Base-by-base conservation (phyloP, 352 stramenopile species). In the Thalassiosira oceanica region DNA sequence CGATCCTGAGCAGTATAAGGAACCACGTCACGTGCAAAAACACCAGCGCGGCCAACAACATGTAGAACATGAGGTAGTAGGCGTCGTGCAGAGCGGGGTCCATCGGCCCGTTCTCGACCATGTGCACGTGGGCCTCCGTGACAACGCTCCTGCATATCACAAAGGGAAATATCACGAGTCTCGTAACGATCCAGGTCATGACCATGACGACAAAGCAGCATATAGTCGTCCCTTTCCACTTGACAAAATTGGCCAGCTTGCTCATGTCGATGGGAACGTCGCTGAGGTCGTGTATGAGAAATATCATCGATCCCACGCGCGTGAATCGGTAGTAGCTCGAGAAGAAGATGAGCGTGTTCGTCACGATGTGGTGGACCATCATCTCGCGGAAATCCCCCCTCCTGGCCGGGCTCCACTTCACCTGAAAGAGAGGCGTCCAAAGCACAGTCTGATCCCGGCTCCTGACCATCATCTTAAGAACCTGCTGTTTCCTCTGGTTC, bases 171-270 rank as follows among this genome's bases (percentile, higher is more conserved):
- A 88, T 70, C 13, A n/a, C 44, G 16, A 92, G 58, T 28, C 85
- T 48, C 3, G 79, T 86, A 3, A 80, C 24, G 3, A 86, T 56
- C 84, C 84, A 91, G 35, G 80, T 64, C 1, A 87, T 16, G 1
- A 85, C 72, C 84, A 91, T 89, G 15, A 60, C 35, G 0, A 71
- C 57, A 66, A 91, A 91, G 37, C 79, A 89, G 41, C 72, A 23
- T 23, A 83, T 71, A 0, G 84, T 89, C 0, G 81, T 80, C 20
- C 28, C 58, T 49, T 89, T 91, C 79, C 79, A 89, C 55, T 91
- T 91, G 6, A 91, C 56, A 65, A 91, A 91, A 52, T 91, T 91
- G 45, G 81, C 84, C 26, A 91, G 67, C 50, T 91, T 91, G 28
- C 58, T 82, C 53, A 89, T 62, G 76, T 91, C 84, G 5, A 91